phyloP scores from a whole-genome alignment of 768 basidiomycete genomes.

The Suillus plorans region DNA sequence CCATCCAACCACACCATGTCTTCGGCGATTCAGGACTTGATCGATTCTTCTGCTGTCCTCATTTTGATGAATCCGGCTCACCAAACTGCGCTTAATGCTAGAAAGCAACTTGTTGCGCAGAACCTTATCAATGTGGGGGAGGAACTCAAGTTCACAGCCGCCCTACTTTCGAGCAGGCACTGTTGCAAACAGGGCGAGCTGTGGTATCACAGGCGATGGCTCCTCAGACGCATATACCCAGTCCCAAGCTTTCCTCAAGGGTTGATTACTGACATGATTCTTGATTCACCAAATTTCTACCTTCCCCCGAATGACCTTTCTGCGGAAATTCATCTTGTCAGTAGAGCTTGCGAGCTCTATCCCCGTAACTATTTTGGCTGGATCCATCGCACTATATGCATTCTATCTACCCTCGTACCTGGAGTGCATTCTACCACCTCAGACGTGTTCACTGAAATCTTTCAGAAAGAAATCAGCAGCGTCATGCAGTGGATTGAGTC shows the following conservation, averaged over 20 bases:
- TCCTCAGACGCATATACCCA: slow-evolving; percentile 40
- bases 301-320: slow-evolving; percentile 38
- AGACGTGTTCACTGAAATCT: slow-evolving; percentile 26
- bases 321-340: slow-evolving; percentile 49
- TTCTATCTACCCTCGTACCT: slow-evolving; percentile 31
- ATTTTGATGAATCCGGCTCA: slow-evolving; percentile 68
- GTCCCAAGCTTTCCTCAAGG: slow-evolving; percentile 1
- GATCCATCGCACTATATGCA: slow-evolving; percentile 56
- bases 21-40: slow-evolving; percentile 19
- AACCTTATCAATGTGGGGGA: slow-evolving; percentile 35
- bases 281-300: slow-evolving; percentile 12
- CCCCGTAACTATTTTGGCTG: slow-evolving; percentile 78
- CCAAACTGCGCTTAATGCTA: slow-evolving; percentile 61
- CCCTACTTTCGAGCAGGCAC: slow-evolving; percentile 51
- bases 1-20: slow-evolving; percentile 11
- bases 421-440: slow-evolving; percentile 17
- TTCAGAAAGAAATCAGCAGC: slow-evolving; percentile 38
- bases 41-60: slow-evolving; percentile 46
- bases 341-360: slow-evolving; percentile 57
- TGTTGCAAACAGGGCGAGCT: slow-evolving; percentile 65
- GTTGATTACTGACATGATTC: background rate
- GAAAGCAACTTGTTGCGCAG: slow-evolving; percentile 51
- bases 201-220: slow-evolving; percentile 74
- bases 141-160: slow-evolving; percentile 49
- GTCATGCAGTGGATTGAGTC: slow-evolving; percentile 53